These are phyloP conservation scores for Mucuna pruriens DNA, from an alignment of 306 rosid genomes.

Conservation along the genomic window DNA sequence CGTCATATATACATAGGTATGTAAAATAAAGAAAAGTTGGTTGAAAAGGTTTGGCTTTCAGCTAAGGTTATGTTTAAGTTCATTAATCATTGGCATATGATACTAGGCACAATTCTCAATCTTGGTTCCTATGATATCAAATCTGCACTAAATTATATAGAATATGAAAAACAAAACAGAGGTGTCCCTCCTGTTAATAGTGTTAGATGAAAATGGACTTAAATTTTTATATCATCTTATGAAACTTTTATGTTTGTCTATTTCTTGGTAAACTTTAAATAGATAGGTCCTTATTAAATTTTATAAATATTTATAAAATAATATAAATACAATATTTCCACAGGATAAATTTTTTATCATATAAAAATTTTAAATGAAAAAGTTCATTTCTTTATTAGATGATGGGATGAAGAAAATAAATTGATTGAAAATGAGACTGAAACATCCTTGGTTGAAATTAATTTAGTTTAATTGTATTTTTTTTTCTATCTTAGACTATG, in stretches of 20 bases:
- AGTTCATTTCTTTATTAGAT: background rate
- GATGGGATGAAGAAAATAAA: background rate
- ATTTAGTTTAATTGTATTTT: too few species aligned
- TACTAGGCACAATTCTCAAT: conserved; percentile 23
- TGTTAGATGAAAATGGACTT: background rate
- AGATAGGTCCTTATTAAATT: background rate
- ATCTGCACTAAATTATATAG: background rate
- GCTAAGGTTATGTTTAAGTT: background rate
- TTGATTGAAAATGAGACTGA: background rate
- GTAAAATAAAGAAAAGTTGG: background rate
- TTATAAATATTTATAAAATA: too few species aligned
- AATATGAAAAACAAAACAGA: background rate
- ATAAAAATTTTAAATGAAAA: too few species aligned
- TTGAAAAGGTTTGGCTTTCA: background rate
- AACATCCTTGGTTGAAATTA: background rate
- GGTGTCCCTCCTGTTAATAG: background rate
- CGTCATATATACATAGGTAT: background rate
- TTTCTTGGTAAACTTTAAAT: too few species aligned
- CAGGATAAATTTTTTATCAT: too few species aligned
- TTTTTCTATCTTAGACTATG: too few species aligned
- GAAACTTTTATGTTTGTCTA: background rate
- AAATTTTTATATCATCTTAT: too few species aligned
- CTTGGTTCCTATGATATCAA: background rate
- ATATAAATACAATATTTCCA: too few species aligned
- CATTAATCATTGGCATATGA: conserved; percentile 27